phyloP scores from a whole-genome alignment of 2,329 filamentous ascomycete species.

The Xylariaceae sp. region DNA sequence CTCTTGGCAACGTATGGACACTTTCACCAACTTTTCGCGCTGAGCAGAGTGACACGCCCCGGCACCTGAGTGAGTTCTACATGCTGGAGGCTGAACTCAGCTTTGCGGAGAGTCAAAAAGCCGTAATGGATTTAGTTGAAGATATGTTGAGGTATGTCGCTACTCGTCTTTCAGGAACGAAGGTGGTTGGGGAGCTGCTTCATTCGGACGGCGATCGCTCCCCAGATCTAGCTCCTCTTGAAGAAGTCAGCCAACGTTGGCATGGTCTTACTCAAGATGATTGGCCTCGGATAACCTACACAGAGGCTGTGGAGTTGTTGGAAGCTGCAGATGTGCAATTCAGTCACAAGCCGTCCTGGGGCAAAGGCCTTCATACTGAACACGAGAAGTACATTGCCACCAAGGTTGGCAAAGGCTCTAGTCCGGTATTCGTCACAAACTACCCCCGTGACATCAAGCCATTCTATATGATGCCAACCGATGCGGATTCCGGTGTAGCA shows the following conservation, averaged over 20 bases:
- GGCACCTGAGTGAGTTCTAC: conserved; percentile 96
- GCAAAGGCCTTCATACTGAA: conserved; percentile 74
- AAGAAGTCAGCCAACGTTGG: conserved; percentile 65
- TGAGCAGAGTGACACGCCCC: conserved; percentile 85
- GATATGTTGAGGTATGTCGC: conserved; percentile 60
- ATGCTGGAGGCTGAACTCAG: conserved; percentile 93
- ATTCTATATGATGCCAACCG: conserved; percentile 66
- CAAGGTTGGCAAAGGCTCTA: conserved; percentile 40
- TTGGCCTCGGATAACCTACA: conserved; percentile 84
- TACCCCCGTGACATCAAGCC: conserved; percentile 88
- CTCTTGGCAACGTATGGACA: conserved; percentile 87
- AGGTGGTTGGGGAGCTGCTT: conserved; percentile 43
- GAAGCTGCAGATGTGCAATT: conserved; percentile 58
- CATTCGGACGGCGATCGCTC: conserved; percentile 39
- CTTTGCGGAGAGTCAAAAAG: conserved; percentile 64
- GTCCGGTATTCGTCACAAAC: conserved; percentile 85
- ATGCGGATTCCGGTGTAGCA: conserved; percentile 11
- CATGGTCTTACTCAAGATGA: conserved; percentile 50
- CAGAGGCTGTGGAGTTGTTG: conserved; percentile 66
- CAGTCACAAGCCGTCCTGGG: conserved; percentile 63
- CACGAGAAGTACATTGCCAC: conserved; percentile 86
- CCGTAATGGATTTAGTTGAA: conserved; percentile 76
- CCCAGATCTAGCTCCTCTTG: conserved; percentile 40
- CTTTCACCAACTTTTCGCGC: conserved; percentile 91
- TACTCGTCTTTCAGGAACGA: conserved; percentile 37